A percentile compares a stretch with the other conserved stretches of the same genome.
These are phyloP conservation scores for Globisporangium cystogenes DNA, from an alignment of 352 stramenopile species.

Conservation along the genomic window DNA sequence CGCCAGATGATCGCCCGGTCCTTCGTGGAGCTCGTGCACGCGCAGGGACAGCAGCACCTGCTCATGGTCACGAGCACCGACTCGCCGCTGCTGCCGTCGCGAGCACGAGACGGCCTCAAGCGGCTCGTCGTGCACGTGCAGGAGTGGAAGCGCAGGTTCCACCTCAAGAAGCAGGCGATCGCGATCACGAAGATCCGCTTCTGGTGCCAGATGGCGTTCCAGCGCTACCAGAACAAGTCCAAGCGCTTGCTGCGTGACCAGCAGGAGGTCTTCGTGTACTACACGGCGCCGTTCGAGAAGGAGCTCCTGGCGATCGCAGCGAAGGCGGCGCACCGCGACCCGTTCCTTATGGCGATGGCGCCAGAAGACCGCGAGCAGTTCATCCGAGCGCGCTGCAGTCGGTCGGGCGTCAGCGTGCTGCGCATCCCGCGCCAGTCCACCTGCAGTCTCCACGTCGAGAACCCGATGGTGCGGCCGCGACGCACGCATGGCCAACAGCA, in stretches of 20 bases:
- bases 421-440: conserved; percentile 26
- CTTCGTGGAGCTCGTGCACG: conserved; percentile 43
- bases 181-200: conserved; percentile 75
- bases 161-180: conserved; percentile 50
- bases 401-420: conserved; percentile 55
- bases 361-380: conserved; percentile 35
- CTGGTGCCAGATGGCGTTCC: conserved; percentile 72
- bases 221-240: conserved; percentile 49
- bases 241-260: conserved; percentile 44
- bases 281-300: conserved; percentile 43
- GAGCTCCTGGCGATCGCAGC: conserved; percentile 51
- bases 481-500: too few species aligned
- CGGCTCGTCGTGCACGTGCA: conserved; percentile 46
- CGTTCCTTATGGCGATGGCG: conserved; percentile 55
- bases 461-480: conserved; percentile 13
- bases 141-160: conserved; percentile 46
- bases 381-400: conserved; percentile 35
- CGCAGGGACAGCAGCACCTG: conserved; percentile 38
- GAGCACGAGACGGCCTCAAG: conserved; percentile 37
- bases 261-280: conserved; percentile 76
- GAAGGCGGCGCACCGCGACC: conserved; percentile 46
- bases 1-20: conserved; percentile 33
- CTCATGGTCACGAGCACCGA: conserved; percentile 30
- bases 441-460: conserved; percentile 5
- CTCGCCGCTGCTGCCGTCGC: conserved; percentile 20